Percentiles rank a stretch among this genome's conserved stretches.
Evolutionary conservation across 202 grass and related monocot species (phyloP).

Genomic region (Alloteropsis angusta): DNA sequence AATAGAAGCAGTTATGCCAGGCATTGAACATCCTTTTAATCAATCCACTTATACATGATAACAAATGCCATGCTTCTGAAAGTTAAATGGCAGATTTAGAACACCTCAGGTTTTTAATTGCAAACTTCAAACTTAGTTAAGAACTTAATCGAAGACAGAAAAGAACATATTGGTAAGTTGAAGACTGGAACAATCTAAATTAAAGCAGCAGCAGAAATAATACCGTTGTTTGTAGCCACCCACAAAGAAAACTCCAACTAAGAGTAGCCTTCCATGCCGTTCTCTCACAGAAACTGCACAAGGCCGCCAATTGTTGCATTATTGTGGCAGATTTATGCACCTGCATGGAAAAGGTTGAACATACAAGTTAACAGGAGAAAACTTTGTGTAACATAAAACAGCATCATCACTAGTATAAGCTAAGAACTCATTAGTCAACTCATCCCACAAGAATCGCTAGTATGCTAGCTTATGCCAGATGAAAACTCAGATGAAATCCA

Average conservation of each 20-base stretch:
- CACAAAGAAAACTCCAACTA: slow-evolving; percentile 62
- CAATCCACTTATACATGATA: neutral
- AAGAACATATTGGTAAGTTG: neutral
- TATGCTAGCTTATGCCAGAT: slow-evolving; percentile 8
- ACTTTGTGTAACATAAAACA: neutral
- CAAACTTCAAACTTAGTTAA: neutral
- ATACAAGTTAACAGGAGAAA: neutral
- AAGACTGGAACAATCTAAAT: neutral
- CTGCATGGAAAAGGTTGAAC: slow-evolving; percentile 28
- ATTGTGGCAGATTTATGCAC: slow-evolving; percentile 95
- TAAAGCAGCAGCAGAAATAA: neutral
- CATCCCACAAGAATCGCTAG: neutral
- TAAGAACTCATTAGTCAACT: neutral
- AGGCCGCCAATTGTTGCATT: slow-evolving; percentile 77
- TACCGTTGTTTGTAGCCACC: slow-evolving; percentile 75
- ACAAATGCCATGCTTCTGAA: neutral
- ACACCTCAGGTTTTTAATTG: neutral
- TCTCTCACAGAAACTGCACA: slow-evolving; percentile 78
- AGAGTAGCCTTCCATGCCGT: slow-evolving; percentile 64
- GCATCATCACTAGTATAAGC: slow-evolving; percentile 12
- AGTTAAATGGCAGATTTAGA: neutral
- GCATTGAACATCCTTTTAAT: neutral
- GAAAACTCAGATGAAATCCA: neutral
- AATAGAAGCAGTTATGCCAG: neutral
- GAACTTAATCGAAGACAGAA: neutral